These are phyloP conservation scores for Eutypella sp. DNA, from an alignment of 2,329 filamentous ascomycete species.

Conservation along the genomic window DNA sequence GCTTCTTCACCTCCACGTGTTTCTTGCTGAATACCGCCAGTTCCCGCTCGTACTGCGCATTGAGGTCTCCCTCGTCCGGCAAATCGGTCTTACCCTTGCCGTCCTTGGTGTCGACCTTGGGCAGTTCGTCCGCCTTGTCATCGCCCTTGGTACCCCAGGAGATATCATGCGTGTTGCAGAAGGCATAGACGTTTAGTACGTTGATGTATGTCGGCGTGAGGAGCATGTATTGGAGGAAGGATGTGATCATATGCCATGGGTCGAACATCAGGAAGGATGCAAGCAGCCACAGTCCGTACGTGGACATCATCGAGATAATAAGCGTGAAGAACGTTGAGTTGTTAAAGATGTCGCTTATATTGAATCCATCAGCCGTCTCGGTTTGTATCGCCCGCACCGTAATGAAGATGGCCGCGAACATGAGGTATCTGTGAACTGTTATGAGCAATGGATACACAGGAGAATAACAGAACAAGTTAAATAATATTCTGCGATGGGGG, in stretches of 20 bases:
- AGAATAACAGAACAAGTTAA: too few species aligned
- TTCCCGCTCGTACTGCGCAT: constrained; percentile 90
- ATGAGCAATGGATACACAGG: constrained; percentile 18
- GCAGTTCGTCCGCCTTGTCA: constrained; percentile 88
- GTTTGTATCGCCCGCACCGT: constrained; percentile 78
- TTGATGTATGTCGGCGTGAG: constrained; percentile 97
- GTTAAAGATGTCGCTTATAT: constrained; percentile 67
- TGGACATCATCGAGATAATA: constrained; percentile 86
- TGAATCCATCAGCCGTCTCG: constrained; percentile 66
- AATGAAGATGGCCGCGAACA: constrained; percentile 93
- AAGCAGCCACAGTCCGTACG: constrained; percentile 88
- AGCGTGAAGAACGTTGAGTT: constrained; percentile 90
- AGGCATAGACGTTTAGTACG: constrained; percentile 97
- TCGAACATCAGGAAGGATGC: constrained; percentile 93
- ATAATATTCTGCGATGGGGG: background rate
- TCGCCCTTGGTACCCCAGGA: constrained; percentile 98
- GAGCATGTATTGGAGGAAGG: constrained; percentile 88
- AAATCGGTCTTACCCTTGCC: constrained; percentile 90
- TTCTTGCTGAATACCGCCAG: constrained; percentile 70
- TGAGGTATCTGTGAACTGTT: constrained; percentile 60
- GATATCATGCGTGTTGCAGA: constrained; percentile 97
- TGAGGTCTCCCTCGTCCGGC: constrained; percentile 89
- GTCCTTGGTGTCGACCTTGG: constrained; percentile 83
- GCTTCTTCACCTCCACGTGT: constrained; percentile 64
- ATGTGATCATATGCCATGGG: constrained; percentile 99